Evolutionary conservation across 2,329 filamentous ascomycete genomes (phyloP), one percentile per base, ranked within the genome.

Genomic region (Diaporthe destruens): DNA sequence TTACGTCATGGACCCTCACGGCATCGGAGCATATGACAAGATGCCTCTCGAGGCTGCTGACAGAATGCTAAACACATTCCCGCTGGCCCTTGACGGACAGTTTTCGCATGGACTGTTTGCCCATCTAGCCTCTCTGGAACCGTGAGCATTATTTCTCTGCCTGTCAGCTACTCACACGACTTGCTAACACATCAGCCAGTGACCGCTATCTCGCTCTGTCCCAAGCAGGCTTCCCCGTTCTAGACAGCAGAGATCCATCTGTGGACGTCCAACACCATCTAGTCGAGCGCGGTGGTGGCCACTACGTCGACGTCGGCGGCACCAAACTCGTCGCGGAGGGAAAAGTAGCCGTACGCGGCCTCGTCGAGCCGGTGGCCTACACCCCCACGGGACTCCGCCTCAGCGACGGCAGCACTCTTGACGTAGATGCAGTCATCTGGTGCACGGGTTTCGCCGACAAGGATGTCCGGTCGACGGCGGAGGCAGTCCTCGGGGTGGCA

Each of bases 271-370:
- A 77, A 65, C 77, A 79, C 59, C 76, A 82, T 53, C 72, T 83
- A 18, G 23, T 81, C 9, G 82, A 83, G 72, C 78, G 79, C 4
- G 80, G 76, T 0, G 83, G 83, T 16, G 82, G 83, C 0, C 83
- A 85, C 74, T 83, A 83, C 69, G 75, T 84, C 16, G 82, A 85
- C 67, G 73, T 82, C 8, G 82, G 81, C 8, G 79, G 78, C 29
- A 79, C 79, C 3, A 76, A 78, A 39, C 70, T 82, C 18, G 75
- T 84, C 8, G 77, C 74, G 2, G 78, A 82, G n/a, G 80, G 80
- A 0, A 79, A 79, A 39, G 81, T 79, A 1, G 75, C 54, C 6
- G 70, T 83, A 18, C 80, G 79, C 63, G 77, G 76, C 2, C 74
- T 75, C 12, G 78, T 79, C 8, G 77, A 79, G 69, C 80, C 81